Percentiles rank a stretch among this genome's conserved stretches.
Evolutionary conservation across 2,329 filamentous ascomycete genomes (phyloP).

Genomic region (Aureobasidium sp.): DNA sequence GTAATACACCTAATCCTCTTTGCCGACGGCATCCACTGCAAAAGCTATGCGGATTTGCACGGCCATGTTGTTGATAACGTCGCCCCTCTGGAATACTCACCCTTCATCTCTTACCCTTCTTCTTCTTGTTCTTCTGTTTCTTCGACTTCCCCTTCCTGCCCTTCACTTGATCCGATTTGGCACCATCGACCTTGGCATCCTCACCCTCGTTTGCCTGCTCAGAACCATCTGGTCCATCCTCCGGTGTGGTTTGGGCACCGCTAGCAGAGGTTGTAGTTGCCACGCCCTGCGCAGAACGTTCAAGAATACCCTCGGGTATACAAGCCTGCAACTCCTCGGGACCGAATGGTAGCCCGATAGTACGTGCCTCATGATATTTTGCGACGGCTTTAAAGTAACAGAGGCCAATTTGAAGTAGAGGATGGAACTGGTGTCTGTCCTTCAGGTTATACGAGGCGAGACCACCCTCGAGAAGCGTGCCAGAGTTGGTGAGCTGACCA

Average conservation of each 20-base stretch:
- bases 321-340: slow-evolving; percentile 26
- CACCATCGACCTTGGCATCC: not conserved
- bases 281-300: not conserved
- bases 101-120: not conserved
- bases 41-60: not conserved
- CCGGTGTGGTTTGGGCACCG: not conserved
- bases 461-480: slow-evolving; percentile 37
- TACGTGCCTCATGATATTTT: slow-evolving; percentile 32
- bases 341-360: slow-evolving; percentile 25
- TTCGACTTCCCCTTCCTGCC: not conserved
- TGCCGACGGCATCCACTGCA: not conserved
- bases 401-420: slow-evolving; percentile 31
- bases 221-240: not conserved
- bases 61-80: not conserved
- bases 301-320: slow-evolving; percentile 15
- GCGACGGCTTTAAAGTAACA: slow-evolving; percentile 38
- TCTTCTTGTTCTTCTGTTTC: not conserved
- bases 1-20: not conserved
- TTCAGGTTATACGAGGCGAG: slow-evolving; percentile 35
- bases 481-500: slow-evolving; percentile 37
- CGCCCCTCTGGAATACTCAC: too few species aligned
- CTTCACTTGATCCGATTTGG: not conserved
- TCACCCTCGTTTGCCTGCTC: not conserved
- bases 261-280: not conserved
- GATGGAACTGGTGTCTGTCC: slow-evolving; percentile 28